Base-by-base conservation (phyloP, 2,329 filamentous ascomycete genomes). In the Fusarium chaquense region DNA sequence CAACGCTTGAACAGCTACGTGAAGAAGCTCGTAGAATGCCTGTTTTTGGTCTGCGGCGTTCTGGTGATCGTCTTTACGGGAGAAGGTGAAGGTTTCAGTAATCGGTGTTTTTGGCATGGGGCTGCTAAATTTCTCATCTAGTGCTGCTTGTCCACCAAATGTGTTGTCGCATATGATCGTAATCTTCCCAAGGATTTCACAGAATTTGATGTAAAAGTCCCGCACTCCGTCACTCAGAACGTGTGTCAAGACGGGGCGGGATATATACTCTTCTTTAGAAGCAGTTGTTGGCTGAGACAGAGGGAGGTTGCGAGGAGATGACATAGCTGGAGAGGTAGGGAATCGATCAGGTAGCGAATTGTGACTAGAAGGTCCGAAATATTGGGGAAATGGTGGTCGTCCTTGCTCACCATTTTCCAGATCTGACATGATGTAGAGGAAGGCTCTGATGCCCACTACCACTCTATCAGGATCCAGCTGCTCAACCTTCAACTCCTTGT, bases 131-230 rank as follows among this genome's bases (percentile, higher is more conserved):
- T 98, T 98, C 79, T 99, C 97, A 76, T 99, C 96, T 49, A 98
- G 81, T 0, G 93, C 93, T 33, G 95, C 96, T 81, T 99, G 96
- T 1, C 96, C 96, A 53, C 96, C 97, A 81, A 99, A 99, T 0
- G 95, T 92, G 74, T 97, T 96, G 78, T 99, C 96, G 79, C 96
- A 99, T 35, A 98, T 91, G 45, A 98, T 92, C 3, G 94, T 97
- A 58, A 99, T 97, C 77, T 97, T 97, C 28, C 95, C 96, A 10
- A 99, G 83, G 26, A 99, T 95, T 77, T 97, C 93, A 77, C 95
- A 98, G 73, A 99, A 99, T 54, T 91, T 91, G 56, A 90, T 85
- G 78, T 98, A 98, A 76, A 93, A 96, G 44, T 96, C 93, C 74
- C 90, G 91, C 1, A 93, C 90, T 24, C 89, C 89, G 38, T 97